Evolutionary conservation across 1,284 basidiomycete genomes (phyloP).

Genomic region (Leccinum holopus): DNA sequence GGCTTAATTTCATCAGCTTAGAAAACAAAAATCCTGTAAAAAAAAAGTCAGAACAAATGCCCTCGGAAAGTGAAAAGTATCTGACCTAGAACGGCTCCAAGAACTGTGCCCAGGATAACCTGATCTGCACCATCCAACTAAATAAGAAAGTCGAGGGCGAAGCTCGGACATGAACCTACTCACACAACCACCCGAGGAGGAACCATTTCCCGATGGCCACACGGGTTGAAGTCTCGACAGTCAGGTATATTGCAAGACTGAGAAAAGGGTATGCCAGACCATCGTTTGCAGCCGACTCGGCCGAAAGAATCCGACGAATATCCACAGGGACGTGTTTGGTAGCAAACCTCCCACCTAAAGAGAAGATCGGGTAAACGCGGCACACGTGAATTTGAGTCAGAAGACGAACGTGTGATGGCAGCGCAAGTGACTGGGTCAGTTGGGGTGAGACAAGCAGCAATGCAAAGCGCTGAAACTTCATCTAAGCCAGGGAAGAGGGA

Average conservation of each 20-base stretch:
- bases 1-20: constrained; percentile 80
- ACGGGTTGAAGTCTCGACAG: constrained; percentile 62
- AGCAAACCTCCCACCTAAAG: constrained; percentile 83
- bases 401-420: constrained; percentile 34
- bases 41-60: constrained; percentile 2
- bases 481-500: constrained; percentile 67
- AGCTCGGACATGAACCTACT: constrained; percentile 26
- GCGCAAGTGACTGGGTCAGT: constrained; percentile 85
- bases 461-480: constrained; percentile 75
- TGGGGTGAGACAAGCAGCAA: constrained; percentile 90
- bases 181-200: constrained; percentile 77
- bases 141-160: constrained; percentile 3
- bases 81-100: constrained; percentile 74
- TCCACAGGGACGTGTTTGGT: constrained; percentile 84
- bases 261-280: constrained; percentile 94
- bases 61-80: not conserved
- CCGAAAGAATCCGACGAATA: constrained; percentile 82
- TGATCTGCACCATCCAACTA: constrained; percentile 56
- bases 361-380: constrained; percentile 40
- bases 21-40: constrained; percentile 65
- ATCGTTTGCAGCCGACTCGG: constrained; percentile 88
- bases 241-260: constrained; percentile 84
- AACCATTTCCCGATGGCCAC: constrained; percentile 78
- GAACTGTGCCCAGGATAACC: constrained; percentile 76
- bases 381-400: not conserved